A percentile compares a stretch with the other conserved stretches of the same genome.
Evolutionary conservation across 768 basidiomycete species (phyloP).

Genomic region (Cantharellus cinnabarinus): DNA sequence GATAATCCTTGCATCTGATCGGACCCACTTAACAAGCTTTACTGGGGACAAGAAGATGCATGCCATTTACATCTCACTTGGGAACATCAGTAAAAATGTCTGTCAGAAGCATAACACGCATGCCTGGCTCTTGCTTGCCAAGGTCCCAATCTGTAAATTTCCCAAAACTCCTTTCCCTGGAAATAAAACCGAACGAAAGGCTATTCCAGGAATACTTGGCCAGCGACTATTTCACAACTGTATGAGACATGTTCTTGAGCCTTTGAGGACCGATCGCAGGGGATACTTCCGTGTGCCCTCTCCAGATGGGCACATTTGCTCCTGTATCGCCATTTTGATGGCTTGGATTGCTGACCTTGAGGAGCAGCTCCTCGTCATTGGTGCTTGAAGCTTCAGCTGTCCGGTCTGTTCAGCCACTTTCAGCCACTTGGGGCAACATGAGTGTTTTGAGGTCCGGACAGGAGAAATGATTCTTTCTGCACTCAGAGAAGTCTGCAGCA

Average conservation of each 20-base stretch:
- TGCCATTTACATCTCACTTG: slow-evolving; percentile 27
- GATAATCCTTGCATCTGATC: slow-evolving; percentile 27
- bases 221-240: slow-evolving; percentile 21
- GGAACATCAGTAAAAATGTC: slow-evolving; percentile 24
- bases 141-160: slow-evolving; percentile 22
- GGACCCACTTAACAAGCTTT: slow-evolving; percentile 22
- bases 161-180: slow-evolving; percentile 19
- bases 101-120: slow-evolving; percentile 18
- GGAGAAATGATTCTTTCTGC: not conserved
- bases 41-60: slow-evolving; percentile 23
- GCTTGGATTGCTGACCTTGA: slow-evolving; percentile 8
- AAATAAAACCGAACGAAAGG: slow-evolving; percentile 5
- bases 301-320: slow-evolving; percentile 19
- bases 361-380: slow-evolving; percentile 6
- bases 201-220: not conserved
- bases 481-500: slow-evolving; percentile 1
- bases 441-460: not conserved
- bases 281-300: slow-evolving; percentile 17
- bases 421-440: not conserved
- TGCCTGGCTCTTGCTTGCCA: slow-evolving; percentile 20
- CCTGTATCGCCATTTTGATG: slow-evolving; percentile 22
- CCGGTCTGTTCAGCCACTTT: slow-evolving; percentile 1
- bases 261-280: slow-evolving; percentile 14
- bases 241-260: slow-evolving; percentile 16
- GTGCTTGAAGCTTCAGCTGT: slow-evolving; percentile 4